Conservation (phyloP, 306 rosid species). For the Gleditsia sinensis region DNA sequence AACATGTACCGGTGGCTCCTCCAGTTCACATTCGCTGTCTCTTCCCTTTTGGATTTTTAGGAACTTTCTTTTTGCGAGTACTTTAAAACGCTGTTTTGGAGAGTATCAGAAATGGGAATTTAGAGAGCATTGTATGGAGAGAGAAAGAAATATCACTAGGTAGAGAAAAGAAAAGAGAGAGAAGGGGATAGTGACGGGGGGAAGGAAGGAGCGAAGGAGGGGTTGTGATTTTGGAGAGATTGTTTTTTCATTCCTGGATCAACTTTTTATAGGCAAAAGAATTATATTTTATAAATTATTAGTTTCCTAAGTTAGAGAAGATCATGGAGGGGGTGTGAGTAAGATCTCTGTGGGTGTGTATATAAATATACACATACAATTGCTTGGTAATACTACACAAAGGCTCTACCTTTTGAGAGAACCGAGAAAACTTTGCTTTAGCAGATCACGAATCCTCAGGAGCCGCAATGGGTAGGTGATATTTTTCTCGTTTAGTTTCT, state of each 20-base stretch:
- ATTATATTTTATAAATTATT: conserved; percentile 23
- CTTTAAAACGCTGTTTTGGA: conserved; percentile 3
- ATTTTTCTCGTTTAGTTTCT: conserved; percentile 19
- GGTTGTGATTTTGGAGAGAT: conserved; percentile 37
- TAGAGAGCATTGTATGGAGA: neutral
- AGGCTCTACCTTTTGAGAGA: conserved; percentile 29
- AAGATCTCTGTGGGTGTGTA: conserved; percentile 44
- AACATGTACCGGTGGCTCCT: conserved; percentile 33
- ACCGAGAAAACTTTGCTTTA: conserved; percentile 37
- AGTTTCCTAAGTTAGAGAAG: conserved; percentile 49
- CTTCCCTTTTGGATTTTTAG: neutral
- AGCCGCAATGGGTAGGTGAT: conserved; percentile 62
- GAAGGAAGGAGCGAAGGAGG: conserved; percentile 35
- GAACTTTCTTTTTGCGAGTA: neutral
- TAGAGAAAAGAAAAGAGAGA: conserved; percentile 10
- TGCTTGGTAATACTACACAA: conserved; percentile 3
- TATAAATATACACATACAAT: neutral
- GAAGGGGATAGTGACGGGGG: conserved; percentile 30
- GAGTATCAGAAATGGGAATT: conserved; percentile 36
- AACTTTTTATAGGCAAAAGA: conserved; percentile 12
- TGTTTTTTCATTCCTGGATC: neutral
- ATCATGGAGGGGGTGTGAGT: conserved; percentile 22
- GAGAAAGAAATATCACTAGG: neutral
- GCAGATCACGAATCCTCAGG: conserved; percentile 46
- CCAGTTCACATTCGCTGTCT: neutral